Conservation (phyloP, 2,329 filamentous ascomycete species). For the Aspergillus sp. region DNA sequence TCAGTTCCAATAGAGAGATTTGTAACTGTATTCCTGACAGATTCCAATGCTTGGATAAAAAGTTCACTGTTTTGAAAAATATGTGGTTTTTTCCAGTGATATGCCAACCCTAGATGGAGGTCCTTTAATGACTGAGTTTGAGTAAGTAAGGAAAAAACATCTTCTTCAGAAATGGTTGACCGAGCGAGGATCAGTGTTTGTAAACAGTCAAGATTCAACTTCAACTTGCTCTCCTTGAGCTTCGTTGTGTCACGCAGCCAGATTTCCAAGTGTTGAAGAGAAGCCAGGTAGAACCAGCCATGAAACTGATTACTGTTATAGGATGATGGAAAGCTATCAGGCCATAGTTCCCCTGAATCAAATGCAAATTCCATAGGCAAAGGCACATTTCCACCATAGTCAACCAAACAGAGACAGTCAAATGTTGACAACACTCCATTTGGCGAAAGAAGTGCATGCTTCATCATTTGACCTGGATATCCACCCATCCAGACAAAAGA, state of each 20-base stretch:
- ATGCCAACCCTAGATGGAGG: background rate
- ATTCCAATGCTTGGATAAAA: background rate
- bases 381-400: background rate
- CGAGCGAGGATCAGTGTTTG: background rate
- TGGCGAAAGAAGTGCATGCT: background rate
- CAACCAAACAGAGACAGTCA: background rate
- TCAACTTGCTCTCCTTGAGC: background rate
- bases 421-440: background rate
- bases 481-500: background rate
- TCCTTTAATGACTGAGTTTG: background rate
- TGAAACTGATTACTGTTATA: background rate
- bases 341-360: background rate
- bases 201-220: background rate
- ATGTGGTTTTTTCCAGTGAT: background rate
- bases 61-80: background rate
- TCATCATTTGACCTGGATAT: background rate
- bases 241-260: background rate
- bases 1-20: background rate
- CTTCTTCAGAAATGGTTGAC: background rate
- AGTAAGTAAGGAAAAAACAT: background rate
- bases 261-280: background rate
- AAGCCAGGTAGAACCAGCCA: background rate
- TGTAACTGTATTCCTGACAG: background rate
- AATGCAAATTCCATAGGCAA: background rate
- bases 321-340: background rate